A percentile compares a stretch with the other conserved stretches of the same genome.
These are phyloP conservation scores for Aureobasidium sp. DNA, from an alignment of 2,329 filamentous ascomycete genomes.

Conservation along the genomic window DNA sequence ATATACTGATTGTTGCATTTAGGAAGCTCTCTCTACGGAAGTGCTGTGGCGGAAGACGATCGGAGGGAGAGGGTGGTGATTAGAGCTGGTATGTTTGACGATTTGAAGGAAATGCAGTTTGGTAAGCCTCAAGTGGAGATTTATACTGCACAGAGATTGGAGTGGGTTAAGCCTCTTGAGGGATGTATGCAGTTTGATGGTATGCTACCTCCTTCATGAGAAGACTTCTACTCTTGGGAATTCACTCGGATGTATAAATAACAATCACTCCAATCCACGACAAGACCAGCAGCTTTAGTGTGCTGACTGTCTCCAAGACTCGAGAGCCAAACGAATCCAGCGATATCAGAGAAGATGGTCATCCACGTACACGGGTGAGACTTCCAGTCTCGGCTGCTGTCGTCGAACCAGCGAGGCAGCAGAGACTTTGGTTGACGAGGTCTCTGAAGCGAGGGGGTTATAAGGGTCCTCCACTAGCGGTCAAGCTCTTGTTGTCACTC, in stretches of 20 bases:
- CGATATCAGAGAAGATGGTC: neutral
- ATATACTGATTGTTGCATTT: constrained; percentile 20
- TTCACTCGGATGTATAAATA: neutral
- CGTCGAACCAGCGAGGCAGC: neutral
- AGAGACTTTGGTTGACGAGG: neutral
- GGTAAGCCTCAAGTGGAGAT: constrained; percentile 35
- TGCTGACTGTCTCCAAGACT: no score
- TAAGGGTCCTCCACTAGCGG: no score
- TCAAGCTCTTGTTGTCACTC: no score
- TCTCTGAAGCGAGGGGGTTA: neutral
- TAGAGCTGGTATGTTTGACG: constrained; percentile 37
- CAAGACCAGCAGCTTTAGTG: no score
- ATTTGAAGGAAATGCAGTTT: constrained; percentile 29
- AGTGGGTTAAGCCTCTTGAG: constrained; percentile 31
- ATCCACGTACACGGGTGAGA: neutral
- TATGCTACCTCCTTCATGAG: constrained; percentile 28
- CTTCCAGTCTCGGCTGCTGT: neutral
- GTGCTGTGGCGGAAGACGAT: constrained; percentile 27
- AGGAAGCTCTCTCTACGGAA: neutral
- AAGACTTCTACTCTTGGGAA: neutral
- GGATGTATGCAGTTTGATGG: constrained; percentile 33
- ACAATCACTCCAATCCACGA: neutral
- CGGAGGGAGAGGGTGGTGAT: constrained; percentile 29
- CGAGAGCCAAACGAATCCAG: neutral
- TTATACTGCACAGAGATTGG: constrained; percentile 28